phyloP scores from a whole-genome alignment of 1,284 basidiomycete species.

The Leccinum pseudoinsigne region DNA sequence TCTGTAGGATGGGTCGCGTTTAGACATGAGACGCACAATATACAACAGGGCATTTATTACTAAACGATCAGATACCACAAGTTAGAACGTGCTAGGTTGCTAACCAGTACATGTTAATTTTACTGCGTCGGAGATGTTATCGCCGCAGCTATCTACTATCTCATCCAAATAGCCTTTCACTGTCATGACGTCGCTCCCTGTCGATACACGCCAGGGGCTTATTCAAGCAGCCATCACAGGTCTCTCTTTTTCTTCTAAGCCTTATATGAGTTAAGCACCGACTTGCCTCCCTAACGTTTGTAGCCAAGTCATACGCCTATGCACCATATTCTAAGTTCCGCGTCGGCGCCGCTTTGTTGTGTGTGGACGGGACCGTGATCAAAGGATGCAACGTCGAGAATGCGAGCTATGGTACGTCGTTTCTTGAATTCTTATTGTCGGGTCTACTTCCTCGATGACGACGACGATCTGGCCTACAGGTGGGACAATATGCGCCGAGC shows the following conservation, averaged over 20 bases:
- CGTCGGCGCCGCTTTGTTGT: constrained; percentile 83
- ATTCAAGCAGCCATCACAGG: not conserved
- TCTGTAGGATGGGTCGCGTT: constrained; percentile 66
- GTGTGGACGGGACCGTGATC: constrained; percentile 68
- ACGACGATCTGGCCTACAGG: constrained; percentile 40
- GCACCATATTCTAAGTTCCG: constrained; percentile 84
- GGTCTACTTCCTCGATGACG: not conserved
- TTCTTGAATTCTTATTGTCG: not conserved
- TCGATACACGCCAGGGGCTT: not conserved
- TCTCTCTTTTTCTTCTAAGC: not conserved
- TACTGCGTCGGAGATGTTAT: not conserved
- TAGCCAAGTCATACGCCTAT: constrained; percentile 65
- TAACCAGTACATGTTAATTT: not conserved
- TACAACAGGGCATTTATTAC: not conserved
- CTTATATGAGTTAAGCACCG: not conserved
- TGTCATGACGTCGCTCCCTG: not conserved
- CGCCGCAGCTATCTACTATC: not conserved
- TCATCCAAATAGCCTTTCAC: not conserved
- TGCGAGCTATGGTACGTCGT: constrained; percentile 74
- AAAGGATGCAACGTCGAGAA: constrained; percentile 92
- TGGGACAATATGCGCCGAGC: constrained; percentile 84
- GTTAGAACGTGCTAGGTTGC: not conserved
- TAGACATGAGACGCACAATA: constrained; percentile 27
- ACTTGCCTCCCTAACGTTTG: constrained; percentile 32
- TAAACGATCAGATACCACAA: constrained; percentile 9